Base-by-base conservation (phyloP, 805 yeast species). In the Lachancea lanzarotensis region DNA sequence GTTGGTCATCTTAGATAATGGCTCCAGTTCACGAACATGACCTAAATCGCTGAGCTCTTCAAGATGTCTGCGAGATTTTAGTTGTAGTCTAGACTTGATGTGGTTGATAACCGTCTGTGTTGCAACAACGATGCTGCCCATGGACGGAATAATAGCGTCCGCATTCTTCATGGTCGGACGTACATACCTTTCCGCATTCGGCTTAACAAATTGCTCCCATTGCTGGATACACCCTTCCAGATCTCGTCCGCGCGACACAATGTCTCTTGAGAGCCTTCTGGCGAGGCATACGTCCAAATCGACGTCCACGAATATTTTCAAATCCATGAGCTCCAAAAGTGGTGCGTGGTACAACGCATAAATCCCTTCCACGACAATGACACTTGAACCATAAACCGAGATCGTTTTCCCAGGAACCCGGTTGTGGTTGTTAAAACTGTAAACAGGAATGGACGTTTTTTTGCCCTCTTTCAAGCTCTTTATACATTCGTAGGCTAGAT, bases 201-300 rank as follows among this genome's bases (percentile, higher is more conserved):
- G 98, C 62, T 91, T 93, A 22, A 93, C 98, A 62, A 82, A 90
- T 20, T 70, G 65, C 51, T 85, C 82, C 98, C 98, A 93, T 59
- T 93, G 98, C 52, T 78, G 74, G 47, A 93, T 73, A 15, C 90
- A 84, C 1, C 96, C 95, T 3, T 67, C 71, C 30, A 90, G 68
- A 54, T 90, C 96, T 48, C 98, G 71, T 1, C 95, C 96, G 48
- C 98, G 71, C 49, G 82, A 80, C 12, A 85, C 72, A 43, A 88
- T 89, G 62, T 93, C 98, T 57, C 98, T 73, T 3, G 86, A 79
- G 36, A 93, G 68, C 55, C 98, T 72, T 56, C 98, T 73, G 3
- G 96, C 90, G 54, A 93, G 72, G 64, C 98, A 93, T 13, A 91
- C 77, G 60, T 93, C 98, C 53, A 89, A 71, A 57, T 90, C 98